Percentiles rank a stretch among this genome's conserved stretches.
phyloP scores from a whole-genome alignment of 2,329 filamentous ascomycete species.

The Paracoccidioides brasiliensis region DNA sequence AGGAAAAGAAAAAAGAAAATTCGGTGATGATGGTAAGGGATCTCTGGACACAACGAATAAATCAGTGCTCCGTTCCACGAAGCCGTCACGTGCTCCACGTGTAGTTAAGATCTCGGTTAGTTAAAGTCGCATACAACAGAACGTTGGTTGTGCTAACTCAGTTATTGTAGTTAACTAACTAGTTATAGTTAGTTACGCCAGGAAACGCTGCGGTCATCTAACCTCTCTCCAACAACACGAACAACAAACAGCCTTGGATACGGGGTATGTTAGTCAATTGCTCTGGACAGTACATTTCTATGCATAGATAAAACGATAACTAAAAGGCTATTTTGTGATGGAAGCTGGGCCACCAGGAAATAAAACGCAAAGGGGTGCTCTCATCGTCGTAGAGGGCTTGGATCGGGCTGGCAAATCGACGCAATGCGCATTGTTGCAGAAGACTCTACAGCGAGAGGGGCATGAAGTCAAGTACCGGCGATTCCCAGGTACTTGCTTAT shows the following conservation, averaged over 20 bases:
- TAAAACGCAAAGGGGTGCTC: slow-evolving; percentile 40
- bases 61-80: background rate
- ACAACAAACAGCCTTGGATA: too few relatives aligned
- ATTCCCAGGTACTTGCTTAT: slow-evolving; percentile 46
- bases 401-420: slow-evolving; percentile 89
- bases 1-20: background rate
- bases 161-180: too few relatives aligned
- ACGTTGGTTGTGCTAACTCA: background rate
- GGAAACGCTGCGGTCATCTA: too few relatives aligned
- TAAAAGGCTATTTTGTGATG: background rate
- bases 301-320: background rate
- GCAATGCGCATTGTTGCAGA: slow-evolving; percentile 59
- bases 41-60: background rate
- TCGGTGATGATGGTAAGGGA: background rate
- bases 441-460: slow-evolving; percentile 39
- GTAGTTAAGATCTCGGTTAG: background rate
- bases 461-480: slow-evolving; percentile 45
- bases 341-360: background rate
- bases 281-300: background rate
- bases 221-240: too few relatives aligned
- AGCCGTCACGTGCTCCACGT: too few relatives aligned
- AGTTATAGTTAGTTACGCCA: too few relatives aligned
- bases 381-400: slow-evolving; percentile 77
- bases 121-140: background rate
- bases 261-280: background rate